Conservation (phyloP, 1,139 yeast genomes). For the Yamadazyma sp. region DNA sequence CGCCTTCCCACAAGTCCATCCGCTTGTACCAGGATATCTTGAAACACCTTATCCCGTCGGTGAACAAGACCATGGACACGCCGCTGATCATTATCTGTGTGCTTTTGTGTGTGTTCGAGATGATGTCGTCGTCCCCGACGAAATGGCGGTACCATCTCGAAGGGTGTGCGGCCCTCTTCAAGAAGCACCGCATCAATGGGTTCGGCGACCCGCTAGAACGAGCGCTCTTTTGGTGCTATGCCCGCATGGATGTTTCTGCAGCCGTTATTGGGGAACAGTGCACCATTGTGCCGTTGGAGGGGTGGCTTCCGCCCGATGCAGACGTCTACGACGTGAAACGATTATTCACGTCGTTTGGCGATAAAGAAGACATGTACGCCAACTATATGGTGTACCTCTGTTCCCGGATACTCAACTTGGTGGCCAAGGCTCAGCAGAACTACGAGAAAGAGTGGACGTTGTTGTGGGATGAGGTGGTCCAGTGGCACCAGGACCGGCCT, state of each 20-base stretch:
- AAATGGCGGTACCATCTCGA: slow-evolving; percentile 38
- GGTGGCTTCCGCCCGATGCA: slow-evolving; percentile 32
- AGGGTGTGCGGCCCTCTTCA: slow-evolving; percentile 38
- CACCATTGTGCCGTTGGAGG: slow-evolving; percentile 29
- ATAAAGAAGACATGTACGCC: slow-evolving; percentile 37
- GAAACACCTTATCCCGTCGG: slow-evolving; percentile 27
- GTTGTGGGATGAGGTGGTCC: slow-evolving; percentile 32
- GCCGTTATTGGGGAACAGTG: slow-evolving; percentile 34
- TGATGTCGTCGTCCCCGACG: slow-evolving; percentile 32
- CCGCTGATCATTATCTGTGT: slow-evolving; percentile 27
- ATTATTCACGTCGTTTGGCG: slow-evolving; percentile 20
- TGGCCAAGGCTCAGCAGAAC: slow-evolving; percentile 18
- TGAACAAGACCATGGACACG: slow-evolving; percentile 22
- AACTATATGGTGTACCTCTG: slow-evolving; percentile 38
- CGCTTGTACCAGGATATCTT: slow-evolving; percentile 26
- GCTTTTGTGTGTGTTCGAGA: slow-evolving; percentile 32
- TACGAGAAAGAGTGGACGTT: slow-evolving; percentile 35
- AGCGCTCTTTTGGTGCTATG: slow-evolving; percentile 38
- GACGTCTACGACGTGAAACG: slow-evolving; percentile 21
- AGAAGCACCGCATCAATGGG: slow-evolving; percentile 35
- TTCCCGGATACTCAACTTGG: slow-evolving; percentile 32
- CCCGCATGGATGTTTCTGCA: slow-evolving; percentile 38
- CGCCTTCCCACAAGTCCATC: slow-evolving; percentile 18
- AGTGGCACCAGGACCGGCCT: slow-evolving; percentile 36
- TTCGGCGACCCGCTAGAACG: slow-evolving; percentile 29